These are phyloP conservation scores for Blastocystis sp. DNA, from an alignment of 352 stramenopile species.

Conservation along the genomic window DNA sequence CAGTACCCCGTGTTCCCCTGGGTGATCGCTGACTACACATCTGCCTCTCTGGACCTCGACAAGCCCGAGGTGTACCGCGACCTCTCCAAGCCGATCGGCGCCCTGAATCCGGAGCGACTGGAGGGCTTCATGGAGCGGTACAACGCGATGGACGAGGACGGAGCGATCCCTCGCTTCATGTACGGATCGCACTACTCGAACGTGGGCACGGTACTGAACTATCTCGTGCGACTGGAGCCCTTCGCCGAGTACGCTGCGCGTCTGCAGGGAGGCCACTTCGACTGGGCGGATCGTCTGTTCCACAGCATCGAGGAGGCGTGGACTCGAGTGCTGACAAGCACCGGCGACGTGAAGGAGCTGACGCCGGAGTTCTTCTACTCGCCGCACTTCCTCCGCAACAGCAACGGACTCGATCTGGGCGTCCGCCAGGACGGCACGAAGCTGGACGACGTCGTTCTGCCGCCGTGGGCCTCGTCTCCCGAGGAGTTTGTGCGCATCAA, in stretches of 20 bases:
- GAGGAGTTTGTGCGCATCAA: slow-evolving; percentile 93
- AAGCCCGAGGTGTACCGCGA: slow-evolving; percentile 86
- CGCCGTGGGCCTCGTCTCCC: slow-evolving; percentile 79
- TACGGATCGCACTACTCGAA: slow-evolving; percentile 85
- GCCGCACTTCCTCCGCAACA: slow-evolving; percentile 80
- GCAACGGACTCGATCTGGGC: slow-evolving; percentile 74
- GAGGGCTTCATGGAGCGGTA: slow-evolving; percentile 87
- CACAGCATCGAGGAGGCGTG: slow-evolving; percentile 81
- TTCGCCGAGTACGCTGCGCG: slow-evolving; percentile 87
- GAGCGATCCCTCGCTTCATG: slow-evolving; percentile 80
- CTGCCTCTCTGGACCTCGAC: slow-evolving; percentile 81
- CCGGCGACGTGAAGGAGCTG: slow-evolving; percentile 85
- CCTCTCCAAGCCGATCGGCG: slow-evolving; percentile 91
- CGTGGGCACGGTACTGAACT: slow-evolving; percentile 91
- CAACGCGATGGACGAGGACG: slow-evolving; percentile 67
- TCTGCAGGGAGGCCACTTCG: slow-evolving; percentile 89
- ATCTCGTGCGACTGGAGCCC: slow-evolving; percentile 94
- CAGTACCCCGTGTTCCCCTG: slow-evolving; percentile 98
- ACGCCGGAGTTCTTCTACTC: slow-evolving; percentile 88
- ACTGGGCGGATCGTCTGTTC: slow-evolving; percentile 85
- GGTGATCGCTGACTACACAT: slow-evolving; percentile 91
- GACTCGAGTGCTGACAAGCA: slow-evolving; percentile 77
- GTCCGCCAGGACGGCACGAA: slow-evolving; percentile 74
- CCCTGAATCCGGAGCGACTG: slow-evolving; percentile 83
- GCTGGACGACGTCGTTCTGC: slow-evolving; percentile 86